Percentiles rank a stretch among this genome's conserved stretches.
phyloP scores from a whole-genome alignment of 2,329 filamentous ascomycete species.

The Ascochyta viciae-villosae region DNA sequence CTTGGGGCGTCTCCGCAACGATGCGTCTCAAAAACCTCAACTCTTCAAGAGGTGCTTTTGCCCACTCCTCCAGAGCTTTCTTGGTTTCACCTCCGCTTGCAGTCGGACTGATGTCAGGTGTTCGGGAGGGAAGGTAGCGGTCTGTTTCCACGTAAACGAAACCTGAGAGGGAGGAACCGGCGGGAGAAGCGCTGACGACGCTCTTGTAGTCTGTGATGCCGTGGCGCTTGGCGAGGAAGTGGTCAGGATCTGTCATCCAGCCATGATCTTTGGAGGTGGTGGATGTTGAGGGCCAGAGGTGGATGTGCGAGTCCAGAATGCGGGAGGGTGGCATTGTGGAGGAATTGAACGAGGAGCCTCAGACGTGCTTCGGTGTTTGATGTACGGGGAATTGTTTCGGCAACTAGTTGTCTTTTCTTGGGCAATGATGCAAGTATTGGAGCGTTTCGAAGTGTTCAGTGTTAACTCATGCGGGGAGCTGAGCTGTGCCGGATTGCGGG shows the following conservation, averaged over 20 bases:
- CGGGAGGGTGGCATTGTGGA: constrained; percentile 20
- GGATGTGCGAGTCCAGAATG: constrained; percentile 77
- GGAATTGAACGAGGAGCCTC: background rate
- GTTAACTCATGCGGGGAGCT: constrained; percentile 7
- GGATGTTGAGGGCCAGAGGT: constrained; percentile 76
- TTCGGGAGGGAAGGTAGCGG: constrained; percentile 53
- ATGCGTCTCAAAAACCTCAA: constrained; percentile 73
- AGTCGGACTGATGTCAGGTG: constrained; percentile 7
- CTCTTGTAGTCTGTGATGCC: constrained; percentile 67
- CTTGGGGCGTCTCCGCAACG: constrained; percentile 68
- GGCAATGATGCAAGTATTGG: background rate
- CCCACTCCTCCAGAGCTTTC: constrained; percentile 59
- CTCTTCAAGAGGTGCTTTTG: constrained; percentile 73
- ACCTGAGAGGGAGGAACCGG: constrained; percentile 51
- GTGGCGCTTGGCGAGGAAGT: constrained; percentile 68
- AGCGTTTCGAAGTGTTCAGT: background rate
- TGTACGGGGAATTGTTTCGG: background rate
- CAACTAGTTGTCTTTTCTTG: background rate
- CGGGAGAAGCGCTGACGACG: constrained; percentile 22
- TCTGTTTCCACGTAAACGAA: constrained; percentile 88
- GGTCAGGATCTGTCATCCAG: constrained; percentile 66
- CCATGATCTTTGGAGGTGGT: constrained; percentile 67
- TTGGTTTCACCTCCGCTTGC: constrained; percentile 9
- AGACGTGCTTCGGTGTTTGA: background rate
- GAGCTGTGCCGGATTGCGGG: constrained; percentile 17